Conservation (phyloP, 768 basidiomycete species). For the Megacollybia marginata region DNA sequence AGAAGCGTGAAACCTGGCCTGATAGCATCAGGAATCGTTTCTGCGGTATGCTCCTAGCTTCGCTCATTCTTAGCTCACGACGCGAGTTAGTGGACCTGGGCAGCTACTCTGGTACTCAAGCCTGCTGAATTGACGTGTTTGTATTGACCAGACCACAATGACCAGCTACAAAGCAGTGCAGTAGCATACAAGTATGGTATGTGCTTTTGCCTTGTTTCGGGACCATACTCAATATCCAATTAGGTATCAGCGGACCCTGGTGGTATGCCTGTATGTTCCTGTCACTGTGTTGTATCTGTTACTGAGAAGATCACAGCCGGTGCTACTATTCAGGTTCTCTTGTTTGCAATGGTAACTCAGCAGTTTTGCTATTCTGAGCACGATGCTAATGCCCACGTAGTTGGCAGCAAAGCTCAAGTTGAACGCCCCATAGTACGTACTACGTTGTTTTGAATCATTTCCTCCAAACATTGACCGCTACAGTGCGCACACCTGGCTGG, state of each 20-base stretch:
- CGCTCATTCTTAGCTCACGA: neutral
- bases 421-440: slow-evolving; percentile 61
- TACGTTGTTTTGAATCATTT: neutral
- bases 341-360: slow-evolving; percentile 69
- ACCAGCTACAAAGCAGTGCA: slow-evolving; percentile 69
- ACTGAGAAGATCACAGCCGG: slow-evolving; percentile 35
- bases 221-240: neutral
- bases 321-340: slow-evolving; percentile 80
- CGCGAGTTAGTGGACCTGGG: slow-evolving; percentile 21
- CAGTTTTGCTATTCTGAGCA: neutral
- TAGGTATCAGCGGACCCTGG: slow-evolving; percentile 76
- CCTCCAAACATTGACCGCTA: neutral
- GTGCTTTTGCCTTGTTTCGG: slow-evolving; percentile 1
- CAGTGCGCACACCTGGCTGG: slow-evolving; percentile 75
- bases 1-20: slow-evolving; percentile 85
- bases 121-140: slow-evolving; percentile 4
- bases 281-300: neutral
- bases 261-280: slow-evolving; percentile 58
- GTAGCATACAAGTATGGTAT: slow-evolving; percentile 76
- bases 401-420: slow-evolving; percentile 88
- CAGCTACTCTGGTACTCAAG: slow-evolving; percentile 54
- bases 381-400: slow-evolving; percentile 22
- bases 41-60: slow-evolving; percentile 33
- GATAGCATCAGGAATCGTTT: slow-evolving; percentile 89
- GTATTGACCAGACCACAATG: slow-evolving; percentile 5